Conservation (phyloP, 2,329 filamentous ascomycete genomes). For the Neofusicoccum umdonicola region DNA sequence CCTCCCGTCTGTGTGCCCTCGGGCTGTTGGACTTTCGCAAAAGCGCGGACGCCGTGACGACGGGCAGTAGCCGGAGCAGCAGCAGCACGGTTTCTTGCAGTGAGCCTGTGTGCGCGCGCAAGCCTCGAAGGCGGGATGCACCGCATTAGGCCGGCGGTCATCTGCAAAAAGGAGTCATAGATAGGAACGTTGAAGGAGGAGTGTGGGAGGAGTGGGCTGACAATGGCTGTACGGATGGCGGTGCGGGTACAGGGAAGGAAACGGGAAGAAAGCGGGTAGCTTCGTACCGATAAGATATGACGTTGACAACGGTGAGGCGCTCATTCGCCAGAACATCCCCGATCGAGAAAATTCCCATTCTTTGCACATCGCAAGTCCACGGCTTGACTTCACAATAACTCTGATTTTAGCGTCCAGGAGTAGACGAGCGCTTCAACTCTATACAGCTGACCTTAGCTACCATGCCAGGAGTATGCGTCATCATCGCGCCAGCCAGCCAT, state of each 20-base stretch:
- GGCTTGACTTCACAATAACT: neutral
- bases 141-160: constrained; percentile 48
- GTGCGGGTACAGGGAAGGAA: constrained; percentile 1
- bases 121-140: constrained; percentile 38
- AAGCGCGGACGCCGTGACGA: constrained; percentile 18
- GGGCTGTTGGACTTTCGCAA: constrained; percentile 32
- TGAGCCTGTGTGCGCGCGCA: constrained; percentile 19
- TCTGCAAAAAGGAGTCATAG: constrained; percentile 26
- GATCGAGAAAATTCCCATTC: neutral
- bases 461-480: too few relatives aligned
- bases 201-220: neutral
- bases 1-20: constrained; percentile 36
- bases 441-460: too few relatives aligned
- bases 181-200: neutral
- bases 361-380: neutral
- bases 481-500: too few relatives aligned
- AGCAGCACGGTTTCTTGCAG: constrained; percentile 23
- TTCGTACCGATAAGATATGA: neutral
- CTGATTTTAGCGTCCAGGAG: too few relatives aligned
- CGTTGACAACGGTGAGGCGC: neutral
- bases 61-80: neutral
- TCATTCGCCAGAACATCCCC: neutral
- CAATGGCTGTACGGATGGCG: neutral
- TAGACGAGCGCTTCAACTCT: too few relatives aligned
- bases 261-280: neutral